Evolutionary conservation across 257 asterid genomes (phyloP).

Genomic region (Sherardia arvensis): DNA sequence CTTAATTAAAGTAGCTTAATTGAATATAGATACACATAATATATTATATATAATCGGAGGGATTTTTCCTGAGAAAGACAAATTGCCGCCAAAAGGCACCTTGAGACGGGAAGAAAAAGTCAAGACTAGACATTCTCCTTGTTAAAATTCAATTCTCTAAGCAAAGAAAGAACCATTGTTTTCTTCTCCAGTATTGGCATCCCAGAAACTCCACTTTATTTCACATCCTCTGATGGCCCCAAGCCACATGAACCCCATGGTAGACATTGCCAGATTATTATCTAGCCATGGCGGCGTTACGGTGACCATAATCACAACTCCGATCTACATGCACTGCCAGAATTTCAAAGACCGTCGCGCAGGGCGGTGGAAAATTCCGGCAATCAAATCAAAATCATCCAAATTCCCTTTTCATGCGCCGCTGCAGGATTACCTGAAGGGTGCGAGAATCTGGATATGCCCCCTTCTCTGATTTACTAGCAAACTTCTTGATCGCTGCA

Average conservation of each 20-base stretch:
- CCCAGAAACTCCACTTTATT: constrained; percentile 33
- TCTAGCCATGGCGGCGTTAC: constrained; percentile 30
- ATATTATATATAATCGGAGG: too few relatives aligned
- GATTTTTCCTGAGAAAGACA: too few relatives aligned
- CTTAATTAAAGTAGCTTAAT: too few relatives aligned
- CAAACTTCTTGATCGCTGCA: constrained; percentile 28
- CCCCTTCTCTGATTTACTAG: constrained; percentile 13
- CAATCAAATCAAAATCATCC: constrained; percentile 2
- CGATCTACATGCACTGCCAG: constrained; percentile 16
- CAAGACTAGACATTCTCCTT: too few relatives aligned
- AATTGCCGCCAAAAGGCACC: too few relatives aligned
- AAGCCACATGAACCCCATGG: constrained; percentile 49
- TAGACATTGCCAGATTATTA: constrained; percentile 30
- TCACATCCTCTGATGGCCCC: constrained; percentile 47
- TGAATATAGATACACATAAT: too few relatives aligned
- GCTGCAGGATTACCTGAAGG: constrained; percentile 42
- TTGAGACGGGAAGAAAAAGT: background rate
- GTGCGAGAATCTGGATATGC: constrained; percentile 38
- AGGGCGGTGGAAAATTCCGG: background rate
- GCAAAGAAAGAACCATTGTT: background rate
- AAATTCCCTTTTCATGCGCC: constrained; percentile 27
- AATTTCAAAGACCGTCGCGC: background rate
- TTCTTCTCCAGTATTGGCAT: constrained; percentile 18
- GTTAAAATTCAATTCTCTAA: too few relatives aligned
- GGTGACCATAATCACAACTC: constrained; percentile 38